These are phyloP conservation scores for Marasmius oreades DNA, from an alignment of 1,284 basidiomycete species.

Conservation along the genomic window DNA sequence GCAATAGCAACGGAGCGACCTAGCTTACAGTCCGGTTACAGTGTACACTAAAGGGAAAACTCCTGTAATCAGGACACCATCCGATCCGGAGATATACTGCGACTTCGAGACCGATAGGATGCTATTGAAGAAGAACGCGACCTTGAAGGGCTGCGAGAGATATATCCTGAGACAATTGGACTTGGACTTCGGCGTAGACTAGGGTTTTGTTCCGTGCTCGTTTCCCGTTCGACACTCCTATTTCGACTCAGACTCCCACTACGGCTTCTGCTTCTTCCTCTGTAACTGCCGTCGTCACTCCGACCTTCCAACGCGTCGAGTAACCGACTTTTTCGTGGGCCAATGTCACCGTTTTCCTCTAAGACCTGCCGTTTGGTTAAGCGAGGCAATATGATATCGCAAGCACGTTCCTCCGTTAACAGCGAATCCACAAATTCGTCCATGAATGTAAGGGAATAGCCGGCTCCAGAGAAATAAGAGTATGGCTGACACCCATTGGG, in stretches of 20 bases:
- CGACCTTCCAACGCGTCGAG: constrained; percentile 80
- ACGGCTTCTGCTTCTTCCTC: constrained; percentile 32
- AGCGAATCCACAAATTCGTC: constrained; percentile 87
- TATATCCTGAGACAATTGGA: constrained; percentile 44
- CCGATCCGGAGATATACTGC: constrained; percentile 58
- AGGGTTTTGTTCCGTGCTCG: constrained; percentile 24
- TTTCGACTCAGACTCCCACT: constrained; percentile 26
- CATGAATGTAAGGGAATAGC: constrained; percentile 82
- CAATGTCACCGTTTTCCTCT: constrained; percentile 90
- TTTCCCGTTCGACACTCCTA: constrained; percentile 24
- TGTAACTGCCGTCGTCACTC: constrained; percentile 45
- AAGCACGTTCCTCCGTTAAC: constrained; percentile 78
- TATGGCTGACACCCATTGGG: not conserved
- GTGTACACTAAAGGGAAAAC: no score
- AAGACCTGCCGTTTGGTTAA: constrained; percentile 83
- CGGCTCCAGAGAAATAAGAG: constrained; percentile 43
- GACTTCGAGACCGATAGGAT: constrained; percentile 49
- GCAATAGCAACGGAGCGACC: not conserved
- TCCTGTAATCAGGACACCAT: constrained; percentile 29
- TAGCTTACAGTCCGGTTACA: no score
- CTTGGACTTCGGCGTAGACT: constrained; percentile 37
- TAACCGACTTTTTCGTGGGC: constrained; percentile 76
- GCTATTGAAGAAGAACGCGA: constrained; percentile 39
- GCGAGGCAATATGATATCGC: constrained; percentile 94
- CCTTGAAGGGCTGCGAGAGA: constrained; percentile 59